A percentile compares a stretch with the other conserved stretches of the same genome.
Evolutionary conservation across 495 filamentous ascomycete species (phyloP).

Genomic region (Penicillium longicatenatum): DNA sequence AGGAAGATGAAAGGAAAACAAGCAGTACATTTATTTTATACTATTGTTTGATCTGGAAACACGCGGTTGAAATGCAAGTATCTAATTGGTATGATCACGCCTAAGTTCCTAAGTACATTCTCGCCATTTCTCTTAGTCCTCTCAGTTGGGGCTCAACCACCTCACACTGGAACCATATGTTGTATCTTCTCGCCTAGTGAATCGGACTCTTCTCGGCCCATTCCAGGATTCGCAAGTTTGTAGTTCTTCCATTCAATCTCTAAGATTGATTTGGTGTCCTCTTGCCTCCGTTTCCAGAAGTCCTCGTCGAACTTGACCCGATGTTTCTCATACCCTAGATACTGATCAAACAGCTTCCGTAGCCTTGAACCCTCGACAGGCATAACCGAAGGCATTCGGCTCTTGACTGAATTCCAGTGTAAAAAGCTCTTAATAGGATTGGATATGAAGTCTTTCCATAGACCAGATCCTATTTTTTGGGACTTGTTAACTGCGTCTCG

Average conservation of each 20-base stretch:
- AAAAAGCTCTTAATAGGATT: conserved; percentile 18
- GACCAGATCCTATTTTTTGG: conserved; percentile 28
- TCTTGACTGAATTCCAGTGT: conserved; percentile 16
- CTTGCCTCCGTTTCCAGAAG: conserved; percentile 37
- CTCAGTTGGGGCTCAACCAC: too few species aligned
- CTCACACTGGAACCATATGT: too few species aligned
- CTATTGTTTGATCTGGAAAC: too few species aligned
- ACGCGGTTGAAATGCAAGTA: too few species aligned
- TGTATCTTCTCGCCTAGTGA: too few species aligned
- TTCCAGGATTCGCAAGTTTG: neutral
- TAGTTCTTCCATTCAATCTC: conserved; percentile 7
- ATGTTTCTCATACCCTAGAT: conserved; percentile 29
- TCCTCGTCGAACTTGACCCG: conserved; percentile 33
- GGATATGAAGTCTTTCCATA: conserved; percentile 30
- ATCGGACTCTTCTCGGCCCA: neutral
- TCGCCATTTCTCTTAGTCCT: too few species aligned
- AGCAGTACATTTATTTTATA: too few species aligned
- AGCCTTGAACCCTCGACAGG: conserved; percentile 25
- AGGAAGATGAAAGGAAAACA: too few species aligned
- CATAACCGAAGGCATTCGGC: conserved; percentile 15
- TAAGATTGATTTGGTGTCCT: conserved; percentile 12
- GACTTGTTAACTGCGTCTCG: conserved; percentile 31
- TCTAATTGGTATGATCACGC: too few species aligned
- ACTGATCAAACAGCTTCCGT: conserved; percentile 30
- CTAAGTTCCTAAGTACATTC: too few species aligned